Base-by-base conservation (phyloP, 2,329 filamentous ascomycete species). In the Ceratocystis albifundus region DNA sequence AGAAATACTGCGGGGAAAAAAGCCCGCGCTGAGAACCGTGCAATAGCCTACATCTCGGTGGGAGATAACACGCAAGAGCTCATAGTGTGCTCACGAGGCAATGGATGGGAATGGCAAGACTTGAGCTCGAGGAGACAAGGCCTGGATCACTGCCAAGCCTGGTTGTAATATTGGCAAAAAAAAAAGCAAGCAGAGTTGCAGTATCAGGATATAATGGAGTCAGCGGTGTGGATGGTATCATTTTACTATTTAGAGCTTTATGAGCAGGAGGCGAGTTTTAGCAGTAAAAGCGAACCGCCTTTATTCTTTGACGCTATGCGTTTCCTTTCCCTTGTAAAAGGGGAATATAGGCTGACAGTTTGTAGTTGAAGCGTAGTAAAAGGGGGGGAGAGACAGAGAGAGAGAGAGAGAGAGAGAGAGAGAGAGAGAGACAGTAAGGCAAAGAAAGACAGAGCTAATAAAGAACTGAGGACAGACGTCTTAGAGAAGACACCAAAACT, bases 311-410 rank as follows among this genome's bases (percentile, higher is more conserved):
- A 59, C 8, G 17, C 32, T 32, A 20, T 59, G 55, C 17, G 55
- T 59, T 59, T 59, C 55, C 36, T 59, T 59, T 28, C 55, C 55
- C 55, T 59, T 59, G 55, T 59, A 32, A 59, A 28, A 28, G 36
- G 28, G 10, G 22, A 59, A 59, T 59, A 1, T 17, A 59, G 17
- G 55, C 30, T 59, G 20, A 30, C 0, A 32, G 5, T 20, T 17
- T 36, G 36, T 32, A 17, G 32, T 59, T 22, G 50, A 28, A 55
- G 2, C 25, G 55, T 6, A 32, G 55, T 32, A 30, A n/a, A 32
- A 36, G 8, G 30, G 55, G 8, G 30, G 55, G 22, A 57, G 22
- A 57, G 28, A 6, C 10, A 17, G 28, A 30, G 25, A n/a, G 20
- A 25, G 32, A 3, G 36, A 12, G 10, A 2, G 36, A 3, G 10